Conservation (phyloP, 768 basidiomycete species). For the Mycena metata region DNA sequence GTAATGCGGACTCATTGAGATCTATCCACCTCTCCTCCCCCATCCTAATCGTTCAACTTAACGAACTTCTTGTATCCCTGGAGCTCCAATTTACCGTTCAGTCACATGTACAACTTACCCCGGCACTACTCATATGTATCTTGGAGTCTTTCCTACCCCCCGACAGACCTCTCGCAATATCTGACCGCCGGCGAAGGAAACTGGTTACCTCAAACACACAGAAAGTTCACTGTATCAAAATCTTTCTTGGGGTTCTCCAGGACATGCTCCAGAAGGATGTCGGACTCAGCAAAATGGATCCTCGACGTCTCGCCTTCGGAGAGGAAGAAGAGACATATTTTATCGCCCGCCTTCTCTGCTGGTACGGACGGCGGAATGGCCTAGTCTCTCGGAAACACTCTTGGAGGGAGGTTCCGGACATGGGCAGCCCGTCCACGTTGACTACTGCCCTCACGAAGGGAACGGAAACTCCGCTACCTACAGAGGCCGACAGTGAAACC, state of each 20-base stretch:
- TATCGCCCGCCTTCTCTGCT: slow-evolving; percentile 76
- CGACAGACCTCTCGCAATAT: slow-evolving; percentile 61
- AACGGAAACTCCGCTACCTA: slow-evolving; percentile 33
- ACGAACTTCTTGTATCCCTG: slow-evolving; percentile 60
- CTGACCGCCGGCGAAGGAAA: slow-evolving; percentile 34
- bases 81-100: slow-evolving; percentile 61
- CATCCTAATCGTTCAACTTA: slow-evolving; percentile 54
- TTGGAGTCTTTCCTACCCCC: slow-evolving; percentile 71
- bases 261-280: slow-evolving; percentile 69
- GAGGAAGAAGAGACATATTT: slow-evolving; percentile 76
- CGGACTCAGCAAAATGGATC: slow-evolving; percentile 76
- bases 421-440: slow-evolving; percentile 47
- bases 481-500: slow-evolving; percentile 21
- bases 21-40: slow-evolving; percentile 25
- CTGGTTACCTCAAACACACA: slow-evolving; percentile 43
- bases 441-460: slow-evolving; percentile 48
- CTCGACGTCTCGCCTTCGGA: slow-evolving; percentile 72
- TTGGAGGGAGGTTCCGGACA: neutral
- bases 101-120: slow-evolving; percentile 74
- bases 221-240: slow-evolving; percentile 76
- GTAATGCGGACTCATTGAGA: slow-evolving; percentile 16
- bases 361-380: slow-evolving; percentile 68
- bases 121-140: slow-evolving; percentile 77
- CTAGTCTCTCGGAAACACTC: slow-evolving; percentile 40
- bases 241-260: slow-evolving; percentile 82